Evolutionary conservation across 73 alveolate species (phyloP).

Genomic region (Tetrahymena elliotti): DNA sequence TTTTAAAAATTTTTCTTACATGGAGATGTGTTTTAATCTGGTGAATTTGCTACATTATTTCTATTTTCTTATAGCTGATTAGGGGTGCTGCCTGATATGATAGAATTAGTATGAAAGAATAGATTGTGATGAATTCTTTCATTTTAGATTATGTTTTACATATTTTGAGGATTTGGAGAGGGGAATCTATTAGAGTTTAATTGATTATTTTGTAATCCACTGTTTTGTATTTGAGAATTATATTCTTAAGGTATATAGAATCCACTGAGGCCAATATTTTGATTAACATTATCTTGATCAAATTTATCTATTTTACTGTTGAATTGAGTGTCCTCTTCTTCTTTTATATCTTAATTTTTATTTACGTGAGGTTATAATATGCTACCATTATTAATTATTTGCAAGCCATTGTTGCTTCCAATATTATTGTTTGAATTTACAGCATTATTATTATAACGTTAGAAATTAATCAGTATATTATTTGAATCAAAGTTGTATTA

Average conservation of each 20-base stretch:
- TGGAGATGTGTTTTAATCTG: neutral
- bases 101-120: neutral
- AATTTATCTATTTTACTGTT: neutral
- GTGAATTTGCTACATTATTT: neutral
- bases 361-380: neutral
- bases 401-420: neutral
- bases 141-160: neutral
- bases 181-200: neutral
- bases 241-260: neutral
- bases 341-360: neutral
- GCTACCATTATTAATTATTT: neutral
- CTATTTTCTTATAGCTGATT: neutral
- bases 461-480: neutral
- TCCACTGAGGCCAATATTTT: neutral
- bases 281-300: neutral
- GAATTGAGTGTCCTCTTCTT: neutral
- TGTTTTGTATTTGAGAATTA: neutral
- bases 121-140: neutral
- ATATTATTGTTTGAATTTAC: neutral
- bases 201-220: neutral
- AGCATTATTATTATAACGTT: neutral
- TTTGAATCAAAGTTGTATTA: neutral
- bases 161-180: neutral
- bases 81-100: neutral
- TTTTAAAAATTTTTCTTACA: neutral